Base-by-base conservation (phyloP, 495 filamentous ascomycete species). In the Aspergillus cristatus region DNA sequence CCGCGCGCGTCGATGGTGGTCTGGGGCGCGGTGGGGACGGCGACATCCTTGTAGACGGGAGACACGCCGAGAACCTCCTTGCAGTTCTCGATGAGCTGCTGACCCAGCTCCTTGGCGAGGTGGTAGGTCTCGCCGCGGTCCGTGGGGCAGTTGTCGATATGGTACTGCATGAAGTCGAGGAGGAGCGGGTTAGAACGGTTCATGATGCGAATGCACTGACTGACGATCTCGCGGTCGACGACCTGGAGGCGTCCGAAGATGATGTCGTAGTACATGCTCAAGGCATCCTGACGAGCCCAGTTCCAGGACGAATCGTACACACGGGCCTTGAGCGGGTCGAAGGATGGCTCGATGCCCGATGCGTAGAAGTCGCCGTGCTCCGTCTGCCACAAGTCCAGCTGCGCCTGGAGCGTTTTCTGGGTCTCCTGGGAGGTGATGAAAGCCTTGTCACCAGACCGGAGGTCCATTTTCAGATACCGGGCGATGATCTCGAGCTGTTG, bases 251-350 rank as follows among this genome's bases (percentile, higher is more conserved):
- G 77, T 31, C 91, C 91, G 47, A 99, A 99, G 52, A 99, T 96
- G 50, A 99, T 94, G 55, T 99, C 93, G 62, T 87, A 99, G 68
- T 88, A 99, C 91, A 99, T 99, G 68, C 77, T 86, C 28, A 97
- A 72, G 26, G 89, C 91, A 62, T 99, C 91, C 54, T 97, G 93
- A 36, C 91, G 83, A 22, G 86, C 91, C 91, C 91, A 99, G 58
- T 99, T 99, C 91, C 91, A 99, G 1, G 86, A 91, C 1, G 91
- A 97, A 58, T 99, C 91, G 63, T 97, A 99, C 11, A 94, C 78
- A 58, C 91, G 80, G 13, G 91, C 90, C 61, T 99, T 99, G 13
- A 97, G 74, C 2, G 82, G 67, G 53, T 84, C 89, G 60, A 99
- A 99, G 5, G 86, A 75, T 0, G 91, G 93, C 56, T 94, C 87